These are phyloP conservation scores for Skeletonema tropicum DNA, from an alignment of 108 stramenopile genomes.

Conservation along the genomic window DNA sequence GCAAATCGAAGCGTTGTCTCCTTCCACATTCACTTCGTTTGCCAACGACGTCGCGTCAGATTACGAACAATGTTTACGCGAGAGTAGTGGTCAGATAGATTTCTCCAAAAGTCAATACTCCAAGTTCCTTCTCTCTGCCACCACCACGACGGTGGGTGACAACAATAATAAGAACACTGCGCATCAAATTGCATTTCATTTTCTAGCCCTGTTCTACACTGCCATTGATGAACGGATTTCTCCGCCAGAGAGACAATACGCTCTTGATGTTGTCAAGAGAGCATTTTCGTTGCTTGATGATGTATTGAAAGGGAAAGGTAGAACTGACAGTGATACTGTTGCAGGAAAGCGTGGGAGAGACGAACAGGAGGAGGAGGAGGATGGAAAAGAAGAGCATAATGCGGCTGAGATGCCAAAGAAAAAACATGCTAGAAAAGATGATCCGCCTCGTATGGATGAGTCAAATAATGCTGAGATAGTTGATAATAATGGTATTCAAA, in stretches of 20 bases:
- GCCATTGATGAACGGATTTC: constrained; percentile 9
- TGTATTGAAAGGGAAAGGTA: not conserved
- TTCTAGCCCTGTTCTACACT: constrained; percentile 6
- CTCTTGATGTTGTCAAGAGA: constrained; percentile 5
- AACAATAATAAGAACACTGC: not conserved
- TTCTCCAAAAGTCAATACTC: constrained; percentile 4
- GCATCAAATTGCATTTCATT: not conserved
- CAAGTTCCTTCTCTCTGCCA: not conserved
- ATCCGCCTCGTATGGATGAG: not conserved
- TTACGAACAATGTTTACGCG: not conserved
- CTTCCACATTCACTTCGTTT: not conserved
- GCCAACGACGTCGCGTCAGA: constrained; percentile 1
- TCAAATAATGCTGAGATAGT: not conserved
- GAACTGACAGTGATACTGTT: not conserved
- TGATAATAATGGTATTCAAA: constrained; percentile 15
- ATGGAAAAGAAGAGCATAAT: not conserved
- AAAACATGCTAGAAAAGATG: constrained; percentile 1
- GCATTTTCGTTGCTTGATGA: not conserved
- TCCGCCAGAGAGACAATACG: constrained; percentile 2
- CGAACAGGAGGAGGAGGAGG: not conserved
- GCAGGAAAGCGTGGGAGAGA: not conserved
- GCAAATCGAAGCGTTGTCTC: constrained; percentile 7
- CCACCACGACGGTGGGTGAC: not conserved
- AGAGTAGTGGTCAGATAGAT: not conserved
- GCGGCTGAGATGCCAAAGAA: constrained; percentile 1